Percentiles rank a stretch among this genome's conserved stretches.
Conservation (phyloP, 768 basidiomycete genomes). For the Russula ochroleuca region DNA sequence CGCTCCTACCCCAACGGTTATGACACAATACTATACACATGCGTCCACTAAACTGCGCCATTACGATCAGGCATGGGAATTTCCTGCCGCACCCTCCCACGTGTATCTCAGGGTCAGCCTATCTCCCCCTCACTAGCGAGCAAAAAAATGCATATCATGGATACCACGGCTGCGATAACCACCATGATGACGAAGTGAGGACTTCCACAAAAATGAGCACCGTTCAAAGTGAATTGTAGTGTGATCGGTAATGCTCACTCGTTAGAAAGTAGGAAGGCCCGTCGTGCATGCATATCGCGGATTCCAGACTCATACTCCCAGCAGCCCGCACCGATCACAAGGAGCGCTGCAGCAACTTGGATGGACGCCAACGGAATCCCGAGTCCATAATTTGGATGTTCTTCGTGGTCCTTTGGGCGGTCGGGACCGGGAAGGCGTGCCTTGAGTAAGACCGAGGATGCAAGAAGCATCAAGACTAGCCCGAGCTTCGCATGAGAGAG, state of each 20-base stretch:
- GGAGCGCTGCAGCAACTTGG: slow-evolving; percentile 50
- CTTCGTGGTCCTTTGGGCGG: slow-evolving; percentile 26
- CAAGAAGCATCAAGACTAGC: slow-evolving; percentile 57
- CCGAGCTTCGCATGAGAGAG: slow-evolving; percentile 65
- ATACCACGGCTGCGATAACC: slow-evolving; percentile 19
- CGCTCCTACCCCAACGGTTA: background rate
- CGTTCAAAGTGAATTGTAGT: background rate
- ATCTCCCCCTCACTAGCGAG: slow-evolving; percentile 6
- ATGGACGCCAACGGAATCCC: slow-evolving; percentile 50
- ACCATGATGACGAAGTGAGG: slow-evolving; percentile 33
- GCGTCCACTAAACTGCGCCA: background rate
- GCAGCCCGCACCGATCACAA: slow-evolving; percentile 50
- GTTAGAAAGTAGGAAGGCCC: slow-evolving; percentile 55
- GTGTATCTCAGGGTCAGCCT: background rate
- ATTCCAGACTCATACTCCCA: slow-evolving; percentile 66
- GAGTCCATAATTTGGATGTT: slow-evolving; percentile 32
- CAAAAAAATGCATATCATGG: slow-evolving; percentile 11
- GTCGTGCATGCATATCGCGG: slow-evolving; percentile 50
- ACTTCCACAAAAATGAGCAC: slow-evolving; percentile 23
- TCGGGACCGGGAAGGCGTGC: slow-evolving; percentile 45
- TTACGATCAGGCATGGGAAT: background rate
- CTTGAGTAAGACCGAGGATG: slow-evolving; percentile 58
- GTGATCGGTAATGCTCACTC: slow-evolving; percentile 43
- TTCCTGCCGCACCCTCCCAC: background rate
- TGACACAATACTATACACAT: background rate